Base-by-base conservation (phyloP, 768 basidiomycete genomes). In the Melanogaster broomeanus region DNA sequence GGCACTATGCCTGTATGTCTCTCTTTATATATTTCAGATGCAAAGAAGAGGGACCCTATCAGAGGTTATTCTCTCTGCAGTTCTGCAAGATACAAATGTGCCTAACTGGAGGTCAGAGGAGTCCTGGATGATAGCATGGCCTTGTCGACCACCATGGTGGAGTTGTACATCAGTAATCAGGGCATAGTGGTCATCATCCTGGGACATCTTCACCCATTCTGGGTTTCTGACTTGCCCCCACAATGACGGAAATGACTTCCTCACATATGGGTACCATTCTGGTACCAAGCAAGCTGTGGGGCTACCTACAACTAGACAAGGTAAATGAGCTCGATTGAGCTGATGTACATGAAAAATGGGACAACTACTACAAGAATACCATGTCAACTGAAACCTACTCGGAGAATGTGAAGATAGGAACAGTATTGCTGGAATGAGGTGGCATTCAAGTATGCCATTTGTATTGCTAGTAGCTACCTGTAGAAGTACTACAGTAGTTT, bases 201-300 rank as follows among this genome's bases (percentile, higher is more conserved):
- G 58, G 58, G 55, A 42, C 6, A 25, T 57, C 0, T 3, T 53
- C 7, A 52, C 45, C 8, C 55, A 57, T 18, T 51, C 37, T 2
- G 58, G 56, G n/a, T 53, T 45, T 16, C 3, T 57, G 0, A 52
- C 55, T 1, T 53, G 46, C 19, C 42, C 49, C 0, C 58, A 57
- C 19, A 51, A 59, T 7, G 46, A 59, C 10, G 46, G 55, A 10
- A 1, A 16, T 18, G 2, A 57, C 52, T 1, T 57, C 31, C 27
- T 22, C 49, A 22, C 39, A 19, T 9, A 18, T 51, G n/a, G 12
- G 19, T n/a, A n/a, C n/a, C n/a, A n/a, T 8, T 21, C 33, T 10
- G 56, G 56, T 7, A 22, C 45, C 7, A 57, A 57, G 43, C 7
- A 57, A 57, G 43, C 3, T 57, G 6, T 57, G 52, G 52, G 42